Conservation (phyloP, 108 stramenopile genomes). For the Cyclotella kingstonii region DNA sequence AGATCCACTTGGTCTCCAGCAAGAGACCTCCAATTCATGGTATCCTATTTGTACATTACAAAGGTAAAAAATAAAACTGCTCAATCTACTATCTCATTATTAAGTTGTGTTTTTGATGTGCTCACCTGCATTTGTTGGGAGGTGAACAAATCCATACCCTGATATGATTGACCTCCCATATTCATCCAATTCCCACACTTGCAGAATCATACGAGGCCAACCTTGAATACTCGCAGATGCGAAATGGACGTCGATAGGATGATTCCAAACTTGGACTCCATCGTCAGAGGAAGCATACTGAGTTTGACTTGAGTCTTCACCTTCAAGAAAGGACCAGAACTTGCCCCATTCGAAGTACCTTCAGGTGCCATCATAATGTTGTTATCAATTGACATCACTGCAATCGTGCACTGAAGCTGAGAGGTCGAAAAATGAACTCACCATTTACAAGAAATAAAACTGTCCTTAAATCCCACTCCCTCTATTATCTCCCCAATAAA, state of each 20-base stretch:
- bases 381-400: too few relatives aligned
- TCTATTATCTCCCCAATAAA: conserved; percentile 58
- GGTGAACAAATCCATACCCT: conserved; percentile 60
- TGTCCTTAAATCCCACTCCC: conserved; percentile 49
- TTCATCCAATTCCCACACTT: conserved; percentile 64
- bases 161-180: conserved; percentile 51
- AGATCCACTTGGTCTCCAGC: conserved; percentile 57
- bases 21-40: conserved; percentile 44
- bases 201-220: conserved; percentile 58
- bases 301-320: conserved; percentile 51
- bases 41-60: conserved; percentile 13
- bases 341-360: conserved; percentile 59
- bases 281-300: conserved; percentile 49
- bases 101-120: background rate
- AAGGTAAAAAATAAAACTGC: background rate
- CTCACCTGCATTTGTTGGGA: conserved; percentile 54
- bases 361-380: background rate
- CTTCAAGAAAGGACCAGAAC: conserved; percentile 50
- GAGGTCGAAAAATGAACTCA: conserved; percentile 18
- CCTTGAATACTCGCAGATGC: conserved; percentile 54
- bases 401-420: too few relatives aligned
- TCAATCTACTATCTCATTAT: too few relatives aligned
- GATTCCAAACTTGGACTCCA: conserved; percentile 49
- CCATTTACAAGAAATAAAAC: conserved; percentile 61
- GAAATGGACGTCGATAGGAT: conserved; percentile 71